phyloP scores from a whole-genome alignment of 805 yeast genomes.

The Metschnikowia vanudenii region DNA sequence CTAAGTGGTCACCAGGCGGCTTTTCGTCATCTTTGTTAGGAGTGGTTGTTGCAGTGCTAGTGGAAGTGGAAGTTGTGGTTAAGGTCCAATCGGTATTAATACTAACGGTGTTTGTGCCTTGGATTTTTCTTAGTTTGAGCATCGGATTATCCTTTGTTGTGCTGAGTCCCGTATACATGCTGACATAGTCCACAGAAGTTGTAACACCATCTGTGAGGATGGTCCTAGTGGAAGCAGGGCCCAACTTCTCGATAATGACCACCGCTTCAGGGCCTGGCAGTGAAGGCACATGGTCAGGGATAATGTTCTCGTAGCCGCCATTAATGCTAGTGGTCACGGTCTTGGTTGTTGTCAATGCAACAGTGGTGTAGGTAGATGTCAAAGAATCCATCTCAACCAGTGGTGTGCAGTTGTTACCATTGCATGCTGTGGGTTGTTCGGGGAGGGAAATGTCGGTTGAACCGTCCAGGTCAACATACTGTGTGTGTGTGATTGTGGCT shows the following conservation, averaged over 20 bases:
- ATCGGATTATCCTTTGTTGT: conserved; percentile 2
- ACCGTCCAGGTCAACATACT: neutral
- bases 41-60: no score
- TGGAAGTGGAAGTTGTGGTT: no score
- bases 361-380: neutral
- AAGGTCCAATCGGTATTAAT: conserved; percentile 4
- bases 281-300: no score
- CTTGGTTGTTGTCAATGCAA: neutral
- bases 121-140: neutral
- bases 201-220: conserved; percentile 1
- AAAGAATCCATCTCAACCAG: neutral
- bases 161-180: neutral
- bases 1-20: no score
- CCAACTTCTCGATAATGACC: neutral
- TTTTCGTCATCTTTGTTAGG: no score
- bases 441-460: conserved; percentile 1
- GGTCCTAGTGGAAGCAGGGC: conserved; percentile 1
- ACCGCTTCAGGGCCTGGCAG: neutral
- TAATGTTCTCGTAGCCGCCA: neutral
- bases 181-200: conserved; percentile 1
- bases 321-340: neutral
- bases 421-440: neutral
- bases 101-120: conserved; percentile 3
- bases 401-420: neutral
- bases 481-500: neutral